These are phyloP conservation scores for Arachis monticola DNA, from an alignment of 331 rosid genomes.

Conservation along the genomic window DNA sequence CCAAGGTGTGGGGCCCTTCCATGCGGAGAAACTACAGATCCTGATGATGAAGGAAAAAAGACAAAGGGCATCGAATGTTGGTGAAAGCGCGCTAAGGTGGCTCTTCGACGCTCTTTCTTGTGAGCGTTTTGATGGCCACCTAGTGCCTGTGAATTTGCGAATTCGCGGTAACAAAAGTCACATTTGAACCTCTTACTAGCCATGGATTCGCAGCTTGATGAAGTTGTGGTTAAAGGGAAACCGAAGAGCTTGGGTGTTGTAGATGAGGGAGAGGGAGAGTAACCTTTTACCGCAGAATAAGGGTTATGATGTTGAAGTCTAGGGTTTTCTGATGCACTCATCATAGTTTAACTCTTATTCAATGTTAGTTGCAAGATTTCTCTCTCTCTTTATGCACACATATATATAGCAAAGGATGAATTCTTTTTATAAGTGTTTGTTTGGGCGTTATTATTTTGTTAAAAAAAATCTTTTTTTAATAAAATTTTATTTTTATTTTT, in stretches of 20 bases:
- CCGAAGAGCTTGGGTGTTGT: background rate
- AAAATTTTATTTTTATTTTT: too few relatives aligned
- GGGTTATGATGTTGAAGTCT: background rate
- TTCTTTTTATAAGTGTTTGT: too few relatives aligned
- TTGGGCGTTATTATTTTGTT: too few relatives aligned
- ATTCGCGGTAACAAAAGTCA: conserved; percentile 24
- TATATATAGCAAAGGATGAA: background rate
- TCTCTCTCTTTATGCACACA: background rate
- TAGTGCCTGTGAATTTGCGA: conserved; percentile 29
- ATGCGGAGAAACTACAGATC: background rate
- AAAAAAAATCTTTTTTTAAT: too few relatives aligned
- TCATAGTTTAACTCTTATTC: background rate
- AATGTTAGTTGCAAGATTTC: background rate
- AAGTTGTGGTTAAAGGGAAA: background rate
- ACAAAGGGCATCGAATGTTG: background rate
- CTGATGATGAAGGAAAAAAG: background rate
- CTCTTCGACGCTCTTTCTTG: conserved; percentile 32
- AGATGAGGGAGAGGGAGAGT: background rate
- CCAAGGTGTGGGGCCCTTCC: background rate
- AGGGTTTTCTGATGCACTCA: conserved; percentile 11
- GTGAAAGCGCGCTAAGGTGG: conserved; percentile 13
- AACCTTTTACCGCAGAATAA: background rate
- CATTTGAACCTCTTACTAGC: conserved; percentile 19
- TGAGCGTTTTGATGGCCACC: conserved; percentile 46
- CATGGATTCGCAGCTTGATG: background rate